A percentile compares a stretch with the other conserved stretches of the same genome.
Evolutionary conservation across 495 filamentous ascomycete species (phyloP).

Genomic region (Penicillium taxi): DNA sequence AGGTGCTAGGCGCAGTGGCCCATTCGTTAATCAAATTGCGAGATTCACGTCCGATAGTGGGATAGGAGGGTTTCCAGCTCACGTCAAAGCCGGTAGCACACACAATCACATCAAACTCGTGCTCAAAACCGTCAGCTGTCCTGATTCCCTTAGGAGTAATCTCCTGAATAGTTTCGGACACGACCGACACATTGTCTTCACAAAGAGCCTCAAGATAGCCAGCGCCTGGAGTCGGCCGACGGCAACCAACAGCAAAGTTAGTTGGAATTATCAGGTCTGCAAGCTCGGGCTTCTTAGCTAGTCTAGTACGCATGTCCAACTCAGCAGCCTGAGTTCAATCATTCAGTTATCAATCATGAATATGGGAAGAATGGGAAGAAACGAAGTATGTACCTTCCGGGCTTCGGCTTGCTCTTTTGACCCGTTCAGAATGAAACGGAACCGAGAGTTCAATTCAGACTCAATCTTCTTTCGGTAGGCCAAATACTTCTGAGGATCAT

Average conservation of each 20-base stretch:
- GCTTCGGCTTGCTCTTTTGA: no score
- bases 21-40: slow-evolving; percentile 7
- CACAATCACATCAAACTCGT: slow-evolving; percentile 39
- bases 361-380: no score
- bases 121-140: slow-evolving; percentile 12
- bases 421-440: slow-evolving; percentile 18
- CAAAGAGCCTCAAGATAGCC: slow-evolving; percentile 33
- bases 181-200: slow-evolving; percentile 40
- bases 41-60: not conserved
- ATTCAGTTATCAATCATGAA: no score
- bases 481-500: slow-evolving; percentile 15
- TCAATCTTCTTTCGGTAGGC: slow-evolving; percentile 36
- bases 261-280: slow-evolving; percentile 7
- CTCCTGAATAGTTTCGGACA: slow-evolving; percentile 36
- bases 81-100: slow-evolving; percentile 33
- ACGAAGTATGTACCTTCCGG: no score
- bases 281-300: slow-evolving; percentile 1
- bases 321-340: no score
- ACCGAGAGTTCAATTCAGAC: slow-evolving; percentile 28
- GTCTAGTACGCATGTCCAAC: slow-evolving; percentile 3
- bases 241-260: slow-evolving; percentile 9
- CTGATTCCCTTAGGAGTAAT: slow-evolving; percentile 42
- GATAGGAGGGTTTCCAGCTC: not conserved
- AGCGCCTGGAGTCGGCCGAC: slow-evolving; percentile 31
- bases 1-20: slow-evolving; percentile 19